A percentile compares a stretch with the other conserved stretches of the same genome.
phyloP scores from a whole-genome alignment of 495 filamentous ascomycete genomes.

The Penicillium flavigenum region DNA sequence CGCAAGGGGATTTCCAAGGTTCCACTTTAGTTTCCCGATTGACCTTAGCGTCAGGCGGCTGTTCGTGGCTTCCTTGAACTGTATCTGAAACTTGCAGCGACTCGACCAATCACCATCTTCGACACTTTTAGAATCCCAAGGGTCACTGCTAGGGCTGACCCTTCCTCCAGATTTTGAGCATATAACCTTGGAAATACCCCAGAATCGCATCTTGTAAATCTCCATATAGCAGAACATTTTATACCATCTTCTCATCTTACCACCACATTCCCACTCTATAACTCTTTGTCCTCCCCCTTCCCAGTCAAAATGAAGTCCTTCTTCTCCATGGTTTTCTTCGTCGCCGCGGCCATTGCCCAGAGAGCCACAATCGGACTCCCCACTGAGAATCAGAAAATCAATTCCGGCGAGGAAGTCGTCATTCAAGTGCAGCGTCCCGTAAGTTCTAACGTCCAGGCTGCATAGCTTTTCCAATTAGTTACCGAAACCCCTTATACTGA shows the following conservation, averaged over 20 bases:
- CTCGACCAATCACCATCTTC: background rate
- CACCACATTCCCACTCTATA: background rate
- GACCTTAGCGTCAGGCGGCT: conserved; percentile 2
- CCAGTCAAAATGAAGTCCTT: conserved; percentile 30
- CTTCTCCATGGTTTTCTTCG: conserved; percentile 24
- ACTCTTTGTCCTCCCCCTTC: background rate
- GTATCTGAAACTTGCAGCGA: conserved; percentile 7
- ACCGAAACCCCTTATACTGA: background rate
- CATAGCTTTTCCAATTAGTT: background rate
- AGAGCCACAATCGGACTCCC: conserved; percentile 69
- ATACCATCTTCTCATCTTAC: background rate
- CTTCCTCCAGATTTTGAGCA: background rate
- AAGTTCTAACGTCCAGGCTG: conserved; percentile 5
- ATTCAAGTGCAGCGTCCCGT: conserved; percentile 40
- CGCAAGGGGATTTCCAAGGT: conserved; percentile 4
- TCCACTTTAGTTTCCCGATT: background rate
- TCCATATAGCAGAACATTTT: background rate
- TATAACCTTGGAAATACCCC: conserved; percentile 2
- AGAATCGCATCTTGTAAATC: background rate
- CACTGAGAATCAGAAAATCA: conserved; percentile 15
- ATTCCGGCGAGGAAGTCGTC: conserved; percentile 21
- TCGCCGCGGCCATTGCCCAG: conserved; percentile 57
- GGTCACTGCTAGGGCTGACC: background rate
- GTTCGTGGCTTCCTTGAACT: background rate
- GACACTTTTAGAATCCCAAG: background rate